phyloP scores from a whole-genome alignment of 2,329 filamentous ascomycete species.

The Epicoccum nigrum region DNA sequence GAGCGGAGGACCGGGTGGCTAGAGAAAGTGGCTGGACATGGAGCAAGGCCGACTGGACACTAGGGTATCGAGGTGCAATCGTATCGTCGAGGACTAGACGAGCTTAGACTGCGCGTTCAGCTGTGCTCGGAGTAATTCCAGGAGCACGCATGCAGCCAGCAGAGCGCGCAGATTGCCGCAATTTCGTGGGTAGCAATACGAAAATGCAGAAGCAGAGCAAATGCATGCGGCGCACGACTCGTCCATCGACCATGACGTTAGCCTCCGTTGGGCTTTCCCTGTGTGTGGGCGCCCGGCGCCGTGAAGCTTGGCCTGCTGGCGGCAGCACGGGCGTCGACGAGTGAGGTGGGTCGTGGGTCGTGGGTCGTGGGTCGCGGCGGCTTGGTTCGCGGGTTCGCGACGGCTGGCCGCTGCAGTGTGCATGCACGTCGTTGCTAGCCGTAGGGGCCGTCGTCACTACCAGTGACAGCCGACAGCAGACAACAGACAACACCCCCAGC shows the following conservation, averaged over 20 bases:
- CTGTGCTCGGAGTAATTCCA: not conserved
- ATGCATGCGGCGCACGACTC: not conserved
- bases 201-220: too few relatives aligned
- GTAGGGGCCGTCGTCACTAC: not conserved
- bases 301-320: not conserved
- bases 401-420: too few relatives aligned
- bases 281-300: not conserved
- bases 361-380: not conserved
- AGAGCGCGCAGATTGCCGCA: not conserved
- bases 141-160: not conserved
- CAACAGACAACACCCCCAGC: not conserved
- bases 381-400: too few relatives aligned
- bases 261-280: not conserved
- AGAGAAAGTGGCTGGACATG: slow-evolving; percentile 13
- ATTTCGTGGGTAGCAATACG: too few relatives aligned
- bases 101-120: slow-evolving; percentile 5
- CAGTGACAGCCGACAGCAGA: not conserved
- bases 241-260: not conserved
- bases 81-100: not conserved
- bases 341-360: too few relatives aligned
- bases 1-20: slow-evolving; percentile 14
- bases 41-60: not conserved
- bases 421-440: not conserved
- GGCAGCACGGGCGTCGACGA: not conserved
- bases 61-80: not conserved